phyloP scores from a whole-genome alignment of 2,329 filamentous ascomycete genomes.

The Elsinoe ampelina region DNA sequence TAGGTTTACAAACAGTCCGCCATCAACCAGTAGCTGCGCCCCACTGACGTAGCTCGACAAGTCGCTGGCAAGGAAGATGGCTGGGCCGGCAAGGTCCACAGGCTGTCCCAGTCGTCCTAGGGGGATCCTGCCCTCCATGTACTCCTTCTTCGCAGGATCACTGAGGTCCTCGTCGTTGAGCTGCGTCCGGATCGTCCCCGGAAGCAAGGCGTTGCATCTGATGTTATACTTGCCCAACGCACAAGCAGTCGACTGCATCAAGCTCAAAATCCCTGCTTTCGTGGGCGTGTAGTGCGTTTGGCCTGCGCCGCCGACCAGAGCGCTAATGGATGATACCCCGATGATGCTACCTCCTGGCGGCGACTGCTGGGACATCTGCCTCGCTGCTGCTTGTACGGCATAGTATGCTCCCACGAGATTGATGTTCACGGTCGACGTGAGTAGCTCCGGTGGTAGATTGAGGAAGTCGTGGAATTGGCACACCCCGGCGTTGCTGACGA shows the following conservation, averaged over 20 bases:
- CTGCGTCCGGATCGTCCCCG: conserved; percentile 75
- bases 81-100: conserved; percentile 69
- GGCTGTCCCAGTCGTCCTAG: conserved; percentile 64
- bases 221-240: conserved; percentile 68
- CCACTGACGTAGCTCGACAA: conserved; percentile 75
- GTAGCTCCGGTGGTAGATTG: conserved; percentile 59
- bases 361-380: conserved; percentile 61
- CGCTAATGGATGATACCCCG: conserved; percentile 62
- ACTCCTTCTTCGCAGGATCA: conserved; percentile 60
- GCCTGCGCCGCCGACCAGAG: conserved; percentile 65
- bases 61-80: conserved; percentile 73
- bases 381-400: conserved; percentile 72
- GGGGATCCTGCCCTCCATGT: conserved; percentile 76
- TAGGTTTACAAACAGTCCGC: conserved; percentile 80
- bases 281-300: conserved; percentile 86
- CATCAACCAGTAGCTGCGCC: conserved; percentile 76
- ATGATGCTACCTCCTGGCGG: conserved; percentile 68
- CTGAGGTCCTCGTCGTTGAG: conserved; percentile 73
- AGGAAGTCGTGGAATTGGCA: conserved; percentile 85
- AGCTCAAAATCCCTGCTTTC: conserved; percentile 68
- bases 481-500: conserved; percentile 81
- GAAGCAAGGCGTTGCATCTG: conserved; percentile 73
- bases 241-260: conserved; percentile 77
- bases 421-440: conserved; percentile 61
- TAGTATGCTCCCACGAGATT: conserved; percentile 89